Evolutionary conservation across 1,284 basidiomycete species (phyloP).

Genomic region (Moniliophthora roreri): DNA sequence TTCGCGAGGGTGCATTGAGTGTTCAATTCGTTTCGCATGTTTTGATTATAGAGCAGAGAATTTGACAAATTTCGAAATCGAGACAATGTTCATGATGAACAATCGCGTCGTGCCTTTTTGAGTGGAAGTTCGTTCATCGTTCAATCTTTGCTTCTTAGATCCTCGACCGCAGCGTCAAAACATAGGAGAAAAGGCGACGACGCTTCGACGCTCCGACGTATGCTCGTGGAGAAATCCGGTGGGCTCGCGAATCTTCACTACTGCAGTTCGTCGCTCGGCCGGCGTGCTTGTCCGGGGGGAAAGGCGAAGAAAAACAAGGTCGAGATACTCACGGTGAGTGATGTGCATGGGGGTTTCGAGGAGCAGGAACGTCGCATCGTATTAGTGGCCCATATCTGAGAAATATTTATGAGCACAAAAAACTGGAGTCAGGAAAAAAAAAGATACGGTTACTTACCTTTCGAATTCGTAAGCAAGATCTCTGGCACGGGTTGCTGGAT

Average conservation of each 20-base stretch:
- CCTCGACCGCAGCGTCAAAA: not conserved
- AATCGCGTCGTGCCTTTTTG: conserved; percentile 22
- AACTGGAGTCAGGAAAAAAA: conserved; percentile 4
- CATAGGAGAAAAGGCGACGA: no score
- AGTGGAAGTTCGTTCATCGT: not conserved
- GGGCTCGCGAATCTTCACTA: conserved; percentile 25
- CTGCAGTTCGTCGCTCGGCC: conserved; percentile 19
- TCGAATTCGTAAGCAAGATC: conserved; percentile 89
- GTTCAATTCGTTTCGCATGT: conserved; percentile 28
- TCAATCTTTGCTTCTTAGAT: not conserved
- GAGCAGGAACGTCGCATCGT: conserved; percentile 88
- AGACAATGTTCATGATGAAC: conserved; percentile 22
- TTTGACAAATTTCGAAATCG: conserved; percentile 23
- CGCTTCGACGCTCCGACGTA: no score
- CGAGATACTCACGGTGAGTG: conserved; percentile 73
- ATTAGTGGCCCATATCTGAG: conserved; percentile 72
- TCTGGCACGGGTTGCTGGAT: conserved; percentile 73
- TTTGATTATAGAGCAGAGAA: conserved; percentile 23
- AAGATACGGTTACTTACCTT: conserved; percentile 47
- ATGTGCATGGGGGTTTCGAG: conserved; percentile 68
- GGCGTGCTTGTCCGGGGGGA: conserved; percentile 10
- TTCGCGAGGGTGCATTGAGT: conserved; percentile 43
- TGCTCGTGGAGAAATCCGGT: conserved; percentile 6
- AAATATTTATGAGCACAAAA: conserved; percentile 1
- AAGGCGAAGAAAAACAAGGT: conserved; percentile 24